Conservation (phyloP, 441 rosid species). For the Pelargonium exstipulatum region DNA sequence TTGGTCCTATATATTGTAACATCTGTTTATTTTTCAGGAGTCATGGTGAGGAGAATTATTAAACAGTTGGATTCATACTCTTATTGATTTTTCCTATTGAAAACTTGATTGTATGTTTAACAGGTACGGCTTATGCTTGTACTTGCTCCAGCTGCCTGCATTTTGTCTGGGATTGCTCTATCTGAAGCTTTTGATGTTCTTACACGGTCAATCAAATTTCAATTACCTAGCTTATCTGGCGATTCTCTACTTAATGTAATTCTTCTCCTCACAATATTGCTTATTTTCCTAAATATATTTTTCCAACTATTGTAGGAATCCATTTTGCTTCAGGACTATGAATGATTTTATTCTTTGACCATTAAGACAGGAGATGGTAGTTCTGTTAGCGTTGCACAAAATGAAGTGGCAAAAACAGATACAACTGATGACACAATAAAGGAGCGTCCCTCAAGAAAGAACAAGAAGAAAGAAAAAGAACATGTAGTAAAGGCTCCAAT, state of each 20-base stretch:
- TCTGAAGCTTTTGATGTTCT: constrained; percentile 92
- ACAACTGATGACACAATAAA: constrained; percentile 47
- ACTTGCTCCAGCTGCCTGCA: constrained; percentile 99
- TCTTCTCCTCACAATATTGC: constrained; percentile 14
- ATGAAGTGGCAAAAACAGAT: constrained; percentile 43
- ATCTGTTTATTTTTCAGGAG: constrained; percentile 97
- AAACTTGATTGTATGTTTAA: constrained; percentile 20
- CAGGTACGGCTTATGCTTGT: constrained; percentile 99
- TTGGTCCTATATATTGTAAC: constrained; percentile 81
- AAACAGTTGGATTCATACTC: constrained; percentile 3
- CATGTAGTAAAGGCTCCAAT: constrained; percentile 42
- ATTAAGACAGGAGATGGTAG: constrained; percentile 61
- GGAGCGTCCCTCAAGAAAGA: constrained; percentile 67
- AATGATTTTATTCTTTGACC: constrained; percentile 25
- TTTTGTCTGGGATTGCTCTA: constrained; percentile 97
- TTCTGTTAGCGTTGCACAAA: constrained; percentile 36
- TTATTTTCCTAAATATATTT: constrained; percentile 1
- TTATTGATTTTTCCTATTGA: constrained; percentile 1
- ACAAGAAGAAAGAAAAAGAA: constrained; percentile 82
- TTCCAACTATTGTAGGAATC: constrained; percentile 16
- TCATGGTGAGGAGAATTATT: constrained; percentile 61
- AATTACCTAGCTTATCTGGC: constrained; percentile 44
- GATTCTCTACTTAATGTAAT: constrained; percentile 50
- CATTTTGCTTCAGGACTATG: constrained; percentile 21
- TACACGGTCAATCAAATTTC: constrained; percentile 87